Percentiles rank a stretch among this genome's conserved stretches.
phyloP scores from a whole-genome alignment of 2,329 filamentous ascomycete genomes.

The Hawksworthiomyces lignivorus region DNA sequence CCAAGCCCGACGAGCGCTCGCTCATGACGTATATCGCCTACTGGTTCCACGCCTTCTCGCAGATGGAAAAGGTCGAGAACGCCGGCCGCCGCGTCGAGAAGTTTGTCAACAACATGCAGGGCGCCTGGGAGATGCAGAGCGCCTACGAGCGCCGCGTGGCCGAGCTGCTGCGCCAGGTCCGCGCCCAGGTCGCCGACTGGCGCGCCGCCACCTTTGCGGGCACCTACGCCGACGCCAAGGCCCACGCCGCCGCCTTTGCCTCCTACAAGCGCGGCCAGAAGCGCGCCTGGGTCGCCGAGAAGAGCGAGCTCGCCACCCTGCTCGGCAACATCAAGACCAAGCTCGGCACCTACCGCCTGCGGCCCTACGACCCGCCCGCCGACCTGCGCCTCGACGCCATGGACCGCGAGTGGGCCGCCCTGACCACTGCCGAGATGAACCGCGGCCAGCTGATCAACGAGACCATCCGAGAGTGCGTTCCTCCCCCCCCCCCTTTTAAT shows the following conservation, averaged over 20 bases:
- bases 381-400: conserved; percentile 76
- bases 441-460: conserved; percentile 94
- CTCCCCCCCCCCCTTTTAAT: background rate
- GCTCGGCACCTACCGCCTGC: conserved; percentile 84
- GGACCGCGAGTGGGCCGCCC: conserved; percentile 70
- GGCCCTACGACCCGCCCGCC: conserved; percentile 81
- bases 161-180: conserved; percentile 68
- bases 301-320: conserved; percentile 86
- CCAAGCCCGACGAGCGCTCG: conserved; percentile 90
- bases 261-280: conserved; percentile 89
- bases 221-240: conserved; percentile 87
- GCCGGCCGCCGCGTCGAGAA: conserved; percentile 94
- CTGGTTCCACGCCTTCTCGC: conserved; percentile 99
- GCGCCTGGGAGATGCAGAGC: conserved; percentile 99
- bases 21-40: conserved; percentile 99
- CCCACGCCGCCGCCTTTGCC: conserved; percentile 72
- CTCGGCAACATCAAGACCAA: conserved; percentile 99
- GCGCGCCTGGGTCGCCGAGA: conserved; percentile 93
- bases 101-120: conserved; percentile 98
- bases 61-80: conserved; percentile 98
- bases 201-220: conserved; percentile 75
- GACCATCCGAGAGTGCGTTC: conserved; percentile 79
- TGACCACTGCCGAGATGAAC: conserved; percentile 79
- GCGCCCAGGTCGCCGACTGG: conserved; percentile 68
- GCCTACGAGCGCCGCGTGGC: conserved; percentile 89